Evolutionary conservation across 2,329 filamentous ascomycete species (phyloP).

Genomic region (Ophiostoma montium): DNA sequence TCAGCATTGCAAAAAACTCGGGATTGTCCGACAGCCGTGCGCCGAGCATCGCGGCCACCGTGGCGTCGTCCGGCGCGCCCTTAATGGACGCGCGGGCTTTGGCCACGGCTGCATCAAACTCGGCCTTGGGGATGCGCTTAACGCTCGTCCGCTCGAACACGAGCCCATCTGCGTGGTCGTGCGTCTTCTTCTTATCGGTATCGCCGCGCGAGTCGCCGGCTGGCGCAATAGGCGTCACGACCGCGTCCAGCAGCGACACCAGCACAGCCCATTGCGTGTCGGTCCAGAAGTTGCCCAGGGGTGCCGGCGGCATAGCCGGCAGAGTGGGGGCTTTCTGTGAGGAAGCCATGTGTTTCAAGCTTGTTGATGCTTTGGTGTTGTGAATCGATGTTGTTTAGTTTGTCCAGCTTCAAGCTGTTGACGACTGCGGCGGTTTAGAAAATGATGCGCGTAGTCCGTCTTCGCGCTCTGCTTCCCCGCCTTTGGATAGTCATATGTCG

Average conservation of each 20-base stretch:
- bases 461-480: no score
- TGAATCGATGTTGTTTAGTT: no score
- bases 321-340: neutral
- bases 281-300: constrained; percentile 25
- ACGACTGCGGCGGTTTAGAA: no score
- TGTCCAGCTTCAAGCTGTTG: no score
- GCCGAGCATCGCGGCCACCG: constrained; percentile 37
- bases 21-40: constrained; percentile 37
- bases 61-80: constrained; percentile 23
- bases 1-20: constrained; percentile 36
- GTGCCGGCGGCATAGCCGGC: constrained; percentile 3
- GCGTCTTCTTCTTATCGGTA: neutral
- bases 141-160: constrained; percentile 25
- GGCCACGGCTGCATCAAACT: constrained; percentile 33
- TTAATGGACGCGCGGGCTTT: constrained; percentile 22
- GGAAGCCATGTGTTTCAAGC: neutral
- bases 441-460: no score
- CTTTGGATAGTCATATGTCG: neutral
- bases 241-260: constrained; percentile 40
- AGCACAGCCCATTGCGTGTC: constrained; percentile 39
- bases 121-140: constrained; percentile 32
- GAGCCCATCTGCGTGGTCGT: neutral
- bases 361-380: neutral
- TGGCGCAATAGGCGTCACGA: constrained; percentile 43
- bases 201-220: constrained; percentile 17